Percentiles rank a stretch among this genome's conserved stretches.
Evolutionary conservation across 2,329 filamentous ascomycete species (phyloP).

Genomic region (Penicillium capsulatum): DNA sequence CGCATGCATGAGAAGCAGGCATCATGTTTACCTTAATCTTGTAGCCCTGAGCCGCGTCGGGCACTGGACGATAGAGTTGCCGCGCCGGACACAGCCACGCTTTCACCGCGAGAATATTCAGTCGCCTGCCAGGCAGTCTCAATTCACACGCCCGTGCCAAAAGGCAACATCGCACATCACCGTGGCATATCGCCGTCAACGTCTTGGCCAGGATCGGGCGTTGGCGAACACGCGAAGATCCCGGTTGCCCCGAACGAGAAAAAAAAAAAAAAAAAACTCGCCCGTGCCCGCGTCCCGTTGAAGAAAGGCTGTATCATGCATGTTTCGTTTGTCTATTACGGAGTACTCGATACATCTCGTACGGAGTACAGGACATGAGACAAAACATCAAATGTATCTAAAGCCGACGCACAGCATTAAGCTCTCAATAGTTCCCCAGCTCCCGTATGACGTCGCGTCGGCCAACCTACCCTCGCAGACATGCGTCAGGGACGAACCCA

Average conservation of each 20-base stretch:
- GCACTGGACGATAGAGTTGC: not conserved
- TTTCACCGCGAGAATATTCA: slow-evolving; percentile 1
- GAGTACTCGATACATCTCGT: not conserved
- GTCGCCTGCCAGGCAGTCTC: slow-evolving; percentile 9
- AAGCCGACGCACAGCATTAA: not conserved
- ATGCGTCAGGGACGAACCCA: not conserved
- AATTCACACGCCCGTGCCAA: not conserved
- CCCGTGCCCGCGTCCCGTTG: not conserved
- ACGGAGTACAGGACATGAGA: not conserved
- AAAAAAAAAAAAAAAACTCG: no score
- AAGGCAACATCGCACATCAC: not conserved
- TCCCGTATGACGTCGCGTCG: slow-evolving; percentile 2
- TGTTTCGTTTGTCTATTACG: no score
- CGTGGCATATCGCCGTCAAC: no score
- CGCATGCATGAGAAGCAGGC: not conserved
- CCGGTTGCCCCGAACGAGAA: not conserved
- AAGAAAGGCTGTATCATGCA: not conserved
- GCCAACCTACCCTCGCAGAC: slow-evolving; percentile 5
- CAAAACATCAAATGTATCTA: not conserved
- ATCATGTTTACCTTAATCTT: not conserved
- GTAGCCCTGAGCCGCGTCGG: not conserved
- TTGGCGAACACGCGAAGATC: not conserved
- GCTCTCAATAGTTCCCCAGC: no score
- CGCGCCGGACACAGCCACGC: slow-evolving; percentile 9
- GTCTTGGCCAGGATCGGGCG: not conserved